Percentiles rank a stretch among this genome's conserved stretches.
These are phyloP conservation scores for Pseudogymnoascus sp. DNA, from an alignment of 2,329 filamentous ascomycete species.

Conservation along the genomic window DNA sequence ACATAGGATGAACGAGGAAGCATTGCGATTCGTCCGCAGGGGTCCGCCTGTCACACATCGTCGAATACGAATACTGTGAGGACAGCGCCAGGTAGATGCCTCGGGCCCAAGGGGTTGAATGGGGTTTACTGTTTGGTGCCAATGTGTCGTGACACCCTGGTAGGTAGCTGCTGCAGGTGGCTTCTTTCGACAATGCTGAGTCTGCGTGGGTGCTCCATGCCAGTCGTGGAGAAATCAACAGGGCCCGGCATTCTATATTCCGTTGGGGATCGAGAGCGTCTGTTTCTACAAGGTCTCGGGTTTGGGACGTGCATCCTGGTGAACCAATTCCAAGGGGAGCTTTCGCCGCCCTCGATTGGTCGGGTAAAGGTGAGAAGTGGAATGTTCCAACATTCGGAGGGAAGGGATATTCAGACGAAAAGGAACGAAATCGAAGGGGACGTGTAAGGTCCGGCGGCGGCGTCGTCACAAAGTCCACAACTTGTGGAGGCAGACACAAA, in stretches of 20 bases:
- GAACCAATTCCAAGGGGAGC: background rate
- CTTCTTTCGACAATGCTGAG: background rate
- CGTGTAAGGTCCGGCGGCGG: background rate
- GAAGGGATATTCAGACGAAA: background rate
- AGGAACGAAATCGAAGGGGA: background rate
- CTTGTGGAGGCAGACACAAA: background rate
- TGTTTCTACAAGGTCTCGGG: background rate
- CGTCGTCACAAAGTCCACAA: background rate
- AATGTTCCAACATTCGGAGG: background rate
- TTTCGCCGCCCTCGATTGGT: background rate
- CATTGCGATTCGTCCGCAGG: constrained; percentile 1
- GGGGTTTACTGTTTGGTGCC: background rate
- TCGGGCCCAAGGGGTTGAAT: background rate
- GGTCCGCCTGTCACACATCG: background rate
- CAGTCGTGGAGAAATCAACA: background rate
- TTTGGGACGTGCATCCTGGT: background rate
- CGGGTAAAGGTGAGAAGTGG: background rate
- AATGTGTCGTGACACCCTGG: background rate
- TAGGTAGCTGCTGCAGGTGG: constrained; percentile 4
- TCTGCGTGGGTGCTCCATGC: background rate
- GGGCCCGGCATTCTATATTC: background rate
- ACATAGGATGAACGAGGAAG: background rate
- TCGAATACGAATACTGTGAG: background rate
- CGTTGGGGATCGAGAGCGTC: background rate
- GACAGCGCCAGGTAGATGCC: background rate